These are phyloP conservation scores for Echinosophora koreensis DNA, from an alignment of 306 rosid genomes.

Conservation along the genomic window DNA sequence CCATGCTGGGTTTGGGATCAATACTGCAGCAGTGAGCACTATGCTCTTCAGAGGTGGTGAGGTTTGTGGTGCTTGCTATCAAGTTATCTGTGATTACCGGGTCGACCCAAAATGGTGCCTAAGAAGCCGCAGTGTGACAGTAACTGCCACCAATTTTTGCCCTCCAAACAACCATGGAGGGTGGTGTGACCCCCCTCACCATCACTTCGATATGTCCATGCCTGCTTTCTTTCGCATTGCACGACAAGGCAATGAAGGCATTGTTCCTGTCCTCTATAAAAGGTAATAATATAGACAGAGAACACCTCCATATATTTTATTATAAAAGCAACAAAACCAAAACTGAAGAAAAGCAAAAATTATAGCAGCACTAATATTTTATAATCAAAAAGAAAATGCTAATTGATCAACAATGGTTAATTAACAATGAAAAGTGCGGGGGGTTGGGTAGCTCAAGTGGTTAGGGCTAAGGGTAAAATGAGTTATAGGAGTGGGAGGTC, in stretches of 20 bases:
- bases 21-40: slow-evolving; percentile 82
- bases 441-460: too few relatives aligned
- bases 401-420: too few relatives aligned
- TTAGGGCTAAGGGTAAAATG: too few relatives aligned
- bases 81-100: slow-evolving; percentile 68
- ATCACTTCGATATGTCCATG: slow-evolving; percentile 87
- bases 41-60: slow-evolving; percentile 71
- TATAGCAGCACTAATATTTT: too few relatives aligned
- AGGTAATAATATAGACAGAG: slow-evolving; percentile 49
- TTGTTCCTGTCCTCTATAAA: slow-evolving; percentile 74
- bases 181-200: slow-evolving; percentile 86
- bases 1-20: slow-evolving; percentile 82
- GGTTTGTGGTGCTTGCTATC: slow-evolving; percentile 88
- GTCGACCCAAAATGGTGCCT: slow-evolving; percentile 83
- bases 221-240: slow-evolving; percentile 80
- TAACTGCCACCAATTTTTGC: slow-evolving; percentile 84
- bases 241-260: slow-evolving; percentile 84
- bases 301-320: background rate
- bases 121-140: slow-evolving; percentile 49
- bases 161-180: slow-evolving; percentile 89
- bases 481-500: too few relatives aligned
- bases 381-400: too few relatives aligned
- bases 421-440: background rate
- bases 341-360: background rate
- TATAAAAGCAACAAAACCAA: background rate